Conservation (phyloP, 805 yeast genomes). For the Saccharomycopsis sp. region DNA sequence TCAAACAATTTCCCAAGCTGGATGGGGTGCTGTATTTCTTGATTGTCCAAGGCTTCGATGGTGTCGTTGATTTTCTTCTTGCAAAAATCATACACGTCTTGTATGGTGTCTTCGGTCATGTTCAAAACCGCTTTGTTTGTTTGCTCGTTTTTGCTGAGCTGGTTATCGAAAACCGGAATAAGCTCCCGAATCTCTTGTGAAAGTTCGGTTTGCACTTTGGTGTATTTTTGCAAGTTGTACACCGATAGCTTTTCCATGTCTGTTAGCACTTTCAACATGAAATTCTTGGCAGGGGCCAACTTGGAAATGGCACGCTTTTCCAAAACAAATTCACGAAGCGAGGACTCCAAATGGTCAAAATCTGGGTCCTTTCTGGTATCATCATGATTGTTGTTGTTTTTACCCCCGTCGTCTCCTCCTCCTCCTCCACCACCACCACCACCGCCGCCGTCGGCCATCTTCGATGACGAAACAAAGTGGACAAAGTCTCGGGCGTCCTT, state of each 20-base stretch:
- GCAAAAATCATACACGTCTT: conserved; percentile 52
- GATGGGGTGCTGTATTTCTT: neutral
- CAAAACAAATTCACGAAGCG: conserved; percentile 74
- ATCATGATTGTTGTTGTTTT: conserved; percentile 26
- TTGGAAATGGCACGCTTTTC: conserved; percentile 87
- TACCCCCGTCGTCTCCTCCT: conserved; percentile 26
- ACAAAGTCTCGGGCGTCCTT: conserved; percentile 86
- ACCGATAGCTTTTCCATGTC: conserved; percentile 57
- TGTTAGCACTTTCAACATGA: conserved; percentile 53
- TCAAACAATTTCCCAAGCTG: conserved; percentile 47
- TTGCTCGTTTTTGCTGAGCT: conserved; percentile 41
- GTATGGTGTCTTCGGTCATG: conserved; percentile 51
- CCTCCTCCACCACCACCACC: conserved; percentile 29
- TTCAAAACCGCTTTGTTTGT: conserved; percentile 52
- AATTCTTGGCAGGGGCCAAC: conserved; percentile 88
- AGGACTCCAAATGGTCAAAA: conserved; percentile 77
- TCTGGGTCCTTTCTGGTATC: conserved; percentile 42
- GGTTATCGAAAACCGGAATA: conserved; percentile 53
- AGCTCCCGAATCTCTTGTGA: conserved; percentile 36
- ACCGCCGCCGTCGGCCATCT: conserved; percentile 33
- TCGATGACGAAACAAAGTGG: conserved; percentile 74
- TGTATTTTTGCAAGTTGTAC: conserved; percentile 52
- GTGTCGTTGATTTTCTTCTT: conserved; percentile 43
- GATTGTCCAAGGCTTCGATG: conserved; percentile 32
- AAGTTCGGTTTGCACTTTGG: conserved; percentile 40